Percentiles rank a stretch among this genome's conserved stretches.
Evolutionary conservation across 306 rosid genomes (phyloP).

Genomic region (Corylus americana): DNA sequence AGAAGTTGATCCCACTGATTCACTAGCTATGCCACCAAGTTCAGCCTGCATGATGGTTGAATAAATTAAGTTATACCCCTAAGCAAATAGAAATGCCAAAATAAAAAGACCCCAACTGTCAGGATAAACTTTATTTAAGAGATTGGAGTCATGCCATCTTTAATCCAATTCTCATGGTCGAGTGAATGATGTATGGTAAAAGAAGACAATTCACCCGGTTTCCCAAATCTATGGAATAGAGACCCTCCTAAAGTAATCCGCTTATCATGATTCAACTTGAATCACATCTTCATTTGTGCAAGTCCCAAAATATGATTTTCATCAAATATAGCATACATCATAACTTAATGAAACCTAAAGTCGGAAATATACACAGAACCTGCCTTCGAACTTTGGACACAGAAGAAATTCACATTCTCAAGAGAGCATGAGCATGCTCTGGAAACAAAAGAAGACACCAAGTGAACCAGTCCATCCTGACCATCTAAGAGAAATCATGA

Average conservation of each 20-base stretch:
- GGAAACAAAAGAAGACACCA: background rate
- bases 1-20: conserved; percentile 34
- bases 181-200: background rate
- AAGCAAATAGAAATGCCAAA: background rate
- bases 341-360: background rate
- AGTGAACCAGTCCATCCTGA: background rate
- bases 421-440: background rate
- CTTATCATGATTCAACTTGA: background rate
- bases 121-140: background rate
- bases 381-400: background rate
- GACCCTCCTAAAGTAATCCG: background rate
- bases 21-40: conserved; percentile 40
- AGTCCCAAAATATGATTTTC: background rate
- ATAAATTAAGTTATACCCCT: background rate
- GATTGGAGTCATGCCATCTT: background rate
- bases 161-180: background rate
- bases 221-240: background rate
- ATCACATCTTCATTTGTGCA: background rate
- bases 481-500: background rate
- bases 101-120: background rate
- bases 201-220: background rate
- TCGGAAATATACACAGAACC: background rate
- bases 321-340: conserved; percentile 2
- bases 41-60: conserved; percentile 55
- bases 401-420: background rate